Base-by-base conservation (phyloP, 345 rosid genomes). In the Salix brachista region DNA sequence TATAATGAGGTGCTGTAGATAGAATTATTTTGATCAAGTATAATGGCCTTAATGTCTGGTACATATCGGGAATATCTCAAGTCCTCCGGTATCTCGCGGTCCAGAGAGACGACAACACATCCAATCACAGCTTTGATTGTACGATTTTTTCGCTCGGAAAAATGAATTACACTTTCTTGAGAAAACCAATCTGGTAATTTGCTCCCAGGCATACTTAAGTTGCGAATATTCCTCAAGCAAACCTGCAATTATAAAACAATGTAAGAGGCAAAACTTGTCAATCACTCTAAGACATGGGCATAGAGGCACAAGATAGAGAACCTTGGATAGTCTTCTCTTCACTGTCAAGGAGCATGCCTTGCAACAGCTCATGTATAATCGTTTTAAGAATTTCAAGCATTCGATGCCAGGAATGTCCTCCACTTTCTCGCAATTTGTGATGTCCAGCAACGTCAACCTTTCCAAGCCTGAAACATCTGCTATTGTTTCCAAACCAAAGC, bases 151-250 rank as follows among this genome's bases (percentile, higher is more conserved):
- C 50, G 89, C 77, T 84, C 79, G 42, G 88, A 69, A 60, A 77
- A 87, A 5, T 36, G 18, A 1, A n/a, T 70, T 14, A 84, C 65
- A 5, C 28, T 61, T 11, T 83, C 87, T 52, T 77, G 85, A 39
- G 80, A 65, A 77, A 89, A 86, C 94, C 94, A 92, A 60, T 75
- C 65, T 10, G 95, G 95, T 62, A 87, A 71, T 52, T 69, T 81
- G 67, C 87, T 85, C 68, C 93, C 95, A 18, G 95, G 93, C 71
- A 92, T 72, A 70, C 90, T 87, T 42, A 88, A 78, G 77, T 80
- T 66, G 75, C 30, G 46, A 42, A 91, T 37, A 67, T 80, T 77
- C 83, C 79, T 91, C 76, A 90, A 41, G 75, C 65, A 77, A 68
- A 68, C 90, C 92, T 90, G 82, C 74, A 67, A 12, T 56, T n/a